Evolutionary conservation across 2,329 filamentous ascomycete species (phyloP).

Genomic region (Podosphaera leucotricha): DNA sequence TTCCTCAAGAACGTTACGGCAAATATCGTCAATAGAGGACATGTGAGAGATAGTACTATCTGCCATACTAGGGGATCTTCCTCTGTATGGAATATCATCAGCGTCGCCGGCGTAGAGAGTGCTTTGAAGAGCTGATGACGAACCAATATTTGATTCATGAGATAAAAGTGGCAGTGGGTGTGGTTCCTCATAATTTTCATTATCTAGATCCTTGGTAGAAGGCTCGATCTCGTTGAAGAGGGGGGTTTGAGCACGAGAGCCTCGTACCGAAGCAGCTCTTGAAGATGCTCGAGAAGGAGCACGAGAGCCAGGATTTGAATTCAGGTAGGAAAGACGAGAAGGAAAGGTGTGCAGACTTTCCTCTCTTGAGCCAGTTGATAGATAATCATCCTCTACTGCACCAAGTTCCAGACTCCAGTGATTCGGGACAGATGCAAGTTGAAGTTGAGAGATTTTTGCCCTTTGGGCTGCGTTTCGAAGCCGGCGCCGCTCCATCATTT

Average conservation of each 20-base stretch:
- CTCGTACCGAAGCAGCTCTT: constrained; percentile 10
- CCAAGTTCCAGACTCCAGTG: constrained; percentile 75
- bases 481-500: constrained; percentile 33
- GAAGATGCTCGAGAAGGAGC: constrained; percentile 11
- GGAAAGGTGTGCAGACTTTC: background rate
- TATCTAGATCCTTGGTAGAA: constrained; percentile 19
- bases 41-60: constrained; percentile 52
- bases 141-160: constrained; percentile 22
- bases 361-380: background rate
- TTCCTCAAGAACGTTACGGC: constrained; percentile 49
- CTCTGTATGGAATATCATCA: constrained; percentile 32
- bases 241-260: constrained; percentile 16
- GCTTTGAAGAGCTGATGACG: constrained; percentile 39
- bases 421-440: constrained; percentile 27
- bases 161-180: constrained; percentile 28
- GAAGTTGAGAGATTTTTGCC: constrained; percentile 26
- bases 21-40: constrained; percentile 38
- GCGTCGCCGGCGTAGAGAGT: constrained; percentile 53
- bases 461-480: constrained; percentile 32
- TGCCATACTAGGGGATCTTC: constrained; percentile 56
- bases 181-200: constrained; percentile 27
- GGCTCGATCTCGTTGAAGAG: constrained; percentile 18
- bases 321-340: constrained; percentile 6
- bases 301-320: constrained; percentile 13
- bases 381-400: constrained; percentile 25